Percentiles rank a stretch among this genome's conserved stretches.
phyloP scores from a whole-genome alignment of 2,329 filamentous ascomycete species.

The Drechslerella coelobrocha region DNA sequence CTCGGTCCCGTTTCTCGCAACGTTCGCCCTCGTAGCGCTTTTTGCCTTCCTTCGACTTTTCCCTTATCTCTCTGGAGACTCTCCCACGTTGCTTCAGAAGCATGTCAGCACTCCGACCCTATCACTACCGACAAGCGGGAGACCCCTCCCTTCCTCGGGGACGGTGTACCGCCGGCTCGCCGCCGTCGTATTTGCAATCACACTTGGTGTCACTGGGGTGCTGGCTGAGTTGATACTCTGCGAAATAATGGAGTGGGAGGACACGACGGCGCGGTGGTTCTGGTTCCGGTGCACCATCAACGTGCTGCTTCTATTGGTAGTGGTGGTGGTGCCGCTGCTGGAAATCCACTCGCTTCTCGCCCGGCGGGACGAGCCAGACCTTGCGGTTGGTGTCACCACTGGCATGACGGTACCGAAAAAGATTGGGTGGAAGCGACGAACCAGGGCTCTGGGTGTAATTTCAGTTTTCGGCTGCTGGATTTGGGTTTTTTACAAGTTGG shows the following conservation, averaged over 20 bases:
- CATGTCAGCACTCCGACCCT: conserved; percentile 15
- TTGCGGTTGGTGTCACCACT: conserved; percentile 11
- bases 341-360: conserved; percentile 73
- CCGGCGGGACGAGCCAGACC: conserved; percentile 56
- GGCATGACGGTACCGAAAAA: conserved; percentile 65
- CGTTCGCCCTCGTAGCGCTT: conserved; percentile 25
- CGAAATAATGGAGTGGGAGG: conserved; percentile 79
- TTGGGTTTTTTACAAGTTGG: conserved; percentile 76
- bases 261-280: conserved; percentile 70
- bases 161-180: conserved; percentile 59
- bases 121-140: conserved; percentile 9
- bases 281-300: conserved; percentile 75
- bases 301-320: conserved; percentile 73
- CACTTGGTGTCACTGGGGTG: conserved; percentile 77
- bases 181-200: conserved; percentile 74
- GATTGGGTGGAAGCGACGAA: conserved; percentile 69
- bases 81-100: conserved; percentile 8
- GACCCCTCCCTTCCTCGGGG: background rate
- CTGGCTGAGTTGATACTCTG: conserved; percentile 81
- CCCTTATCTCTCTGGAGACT: conserved; percentile 29
- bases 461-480: conserved; percentile 73
- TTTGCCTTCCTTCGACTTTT: conserved; percentile 35
- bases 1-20: conserved; percentile 37
- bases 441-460: conserved; percentile 76
- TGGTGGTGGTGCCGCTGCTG: conserved; percentile 78